Evolutionary conservation across 108 stramenopile species (phyloP), one percentile per base, ranked within the genome.

Genomic region (Cyclostephanos invisitatus): DNA sequence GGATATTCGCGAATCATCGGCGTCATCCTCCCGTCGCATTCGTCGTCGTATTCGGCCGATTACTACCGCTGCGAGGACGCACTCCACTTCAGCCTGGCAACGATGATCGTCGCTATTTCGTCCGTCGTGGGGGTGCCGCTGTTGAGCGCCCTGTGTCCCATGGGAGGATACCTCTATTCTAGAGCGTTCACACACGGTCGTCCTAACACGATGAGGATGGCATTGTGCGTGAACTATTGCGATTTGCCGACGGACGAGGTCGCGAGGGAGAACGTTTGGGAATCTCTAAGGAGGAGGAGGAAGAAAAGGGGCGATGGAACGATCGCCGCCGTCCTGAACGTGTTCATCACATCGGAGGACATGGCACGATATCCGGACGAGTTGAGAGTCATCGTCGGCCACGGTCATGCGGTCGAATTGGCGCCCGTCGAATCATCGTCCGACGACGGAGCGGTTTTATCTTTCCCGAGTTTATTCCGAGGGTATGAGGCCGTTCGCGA

Each of bases 131-230:
- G 76, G 35, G 76, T 82, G 8, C 61, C 76, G 14, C 8, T 73
- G 37, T 24, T 82, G 18, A 82, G 78, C 68, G 44, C 81, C 0
- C 25, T 73, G 10, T 82, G 81, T 69, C 81, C 81, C 20, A 35
- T 82, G 60, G 76, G 76, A 37, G 81, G 81, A 36, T 77, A 82
- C 35, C 58, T 82, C 7, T 82, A 53, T 48, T 67, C 72, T 18
- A 55, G 72, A 29, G 65, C 76, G 12, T 82, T 73, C 40, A 68
- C 66, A 8, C 76, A 82, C 60, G 81, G 81, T 29, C 76, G 68
- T 18, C 81, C 81, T 0, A 82, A 82, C 37, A 82, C 81, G 20
- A 78, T 68, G 48, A 61, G 53, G 24, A 66, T 82, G 36, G 81
- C 81, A n/a, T 20, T 82, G n/a, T 73, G 70, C 50, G 58, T 82